phyloP scores from a whole-genome alignment of 2,329 filamentous ascomycete species.

The Chrysoporthe deuterocubensis region DNA sequence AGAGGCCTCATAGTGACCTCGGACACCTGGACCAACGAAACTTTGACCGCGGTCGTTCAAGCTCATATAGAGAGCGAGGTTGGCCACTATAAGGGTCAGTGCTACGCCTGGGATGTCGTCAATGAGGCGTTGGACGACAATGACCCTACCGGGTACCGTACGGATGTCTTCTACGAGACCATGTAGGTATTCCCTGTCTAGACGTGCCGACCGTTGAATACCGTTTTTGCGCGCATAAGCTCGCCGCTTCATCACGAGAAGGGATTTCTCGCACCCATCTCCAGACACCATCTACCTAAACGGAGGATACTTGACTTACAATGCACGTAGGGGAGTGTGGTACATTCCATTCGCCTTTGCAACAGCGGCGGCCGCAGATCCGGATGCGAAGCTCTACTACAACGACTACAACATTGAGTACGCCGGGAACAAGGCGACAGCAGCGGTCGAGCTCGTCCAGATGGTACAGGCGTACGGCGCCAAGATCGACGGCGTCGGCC shows the following conservation, averaged over 20 bases:
- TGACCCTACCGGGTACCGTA: slow-evolving; percentile 58
- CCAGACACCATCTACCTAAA: neutral
- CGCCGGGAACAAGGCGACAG: slow-evolving; percentile 50
- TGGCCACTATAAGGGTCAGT: slow-evolving; percentile 61
- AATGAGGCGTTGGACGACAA: slow-evolving; percentile 67
- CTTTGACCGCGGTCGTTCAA: slow-evolving; percentile 57
- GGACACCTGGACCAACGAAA: slow-evolving; percentile 59
- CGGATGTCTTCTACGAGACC: slow-evolving; percentile 57
- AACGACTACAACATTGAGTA: slow-evolving; percentile 62
- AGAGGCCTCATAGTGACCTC: slow-evolving; percentile 38
- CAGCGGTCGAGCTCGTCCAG: slow-evolving; percentile 49
- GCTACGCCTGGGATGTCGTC: slow-evolving; percentile 68
- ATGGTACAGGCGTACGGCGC: slow-evolving; percentile 51
- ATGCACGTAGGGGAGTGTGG: slow-evolving; percentile 37
- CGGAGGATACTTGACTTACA: neutral
- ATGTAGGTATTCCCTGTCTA: slow-evolving; percentile 48
- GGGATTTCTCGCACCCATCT: neutral
- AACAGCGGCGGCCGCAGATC: slow-evolving; percentile 57
- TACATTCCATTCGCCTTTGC: slow-evolving; percentile 64
- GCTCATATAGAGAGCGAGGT: slow-evolving; percentile 65
- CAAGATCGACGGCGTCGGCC: slow-evolving; percentile 65
- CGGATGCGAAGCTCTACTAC: slow-evolving; percentile 58
- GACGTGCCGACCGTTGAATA: neutral
- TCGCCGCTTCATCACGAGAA: neutral
- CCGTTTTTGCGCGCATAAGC: neutral